Base-by-base conservation (phyloP, 2,329 filamentous ascomycete species). In the Fusarium anthophilum region DNA sequence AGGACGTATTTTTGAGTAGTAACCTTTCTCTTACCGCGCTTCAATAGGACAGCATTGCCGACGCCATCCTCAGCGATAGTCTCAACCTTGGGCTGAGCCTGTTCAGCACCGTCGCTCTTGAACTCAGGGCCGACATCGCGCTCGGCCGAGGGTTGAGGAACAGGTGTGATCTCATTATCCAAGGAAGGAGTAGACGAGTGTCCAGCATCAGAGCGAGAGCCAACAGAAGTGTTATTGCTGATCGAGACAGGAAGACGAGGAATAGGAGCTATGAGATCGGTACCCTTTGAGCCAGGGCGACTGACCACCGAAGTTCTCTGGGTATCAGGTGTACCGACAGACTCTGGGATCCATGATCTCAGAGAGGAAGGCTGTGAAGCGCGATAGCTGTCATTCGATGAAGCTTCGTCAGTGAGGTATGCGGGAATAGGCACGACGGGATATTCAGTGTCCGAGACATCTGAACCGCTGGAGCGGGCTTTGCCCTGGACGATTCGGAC, bases 111-210 rank as follows among this genome's bases (percentile, higher is more conserved):
- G 4, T 24, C 17, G 0, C 18, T 44, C 38, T 44, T 44, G 8
- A 24, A 5, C 38, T 22, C 8, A 9, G 26, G 12, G 2, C 2
- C 17, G 3, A 0, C 5, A 8, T 7, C 5, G 2, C 38, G 28
- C 6, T 44, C 38, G 2, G 1, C 53, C 2, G 15, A 15, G 4
- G 17, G 53, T 5, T 44, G 22, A 32, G 53, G 17, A 15, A 32
- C 12, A 44, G 38, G 53, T 2, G 53, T 24, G 15, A 56, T 56
- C 17, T 56, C 38, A 32, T 56, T 2, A 2, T 44, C 28, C 6
- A 26, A 3, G 0, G 50, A 53, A 53, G 53, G 53, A 43, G n/a
- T 43, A 20, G 53, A 43, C 5, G 53, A 56, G 20, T 56, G 37
- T 2, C 53, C 53, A 44, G 53, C 15, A 24, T 56, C 38, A 20